A percentile compares a stretch with the other conserved stretches of the same genome.
These are phyloP conservation scores for Kalaharituber pfeilii DNA, from an alignment of 2,329 filamentous ascomycete species.

Conservation along the genomic window DNA sequence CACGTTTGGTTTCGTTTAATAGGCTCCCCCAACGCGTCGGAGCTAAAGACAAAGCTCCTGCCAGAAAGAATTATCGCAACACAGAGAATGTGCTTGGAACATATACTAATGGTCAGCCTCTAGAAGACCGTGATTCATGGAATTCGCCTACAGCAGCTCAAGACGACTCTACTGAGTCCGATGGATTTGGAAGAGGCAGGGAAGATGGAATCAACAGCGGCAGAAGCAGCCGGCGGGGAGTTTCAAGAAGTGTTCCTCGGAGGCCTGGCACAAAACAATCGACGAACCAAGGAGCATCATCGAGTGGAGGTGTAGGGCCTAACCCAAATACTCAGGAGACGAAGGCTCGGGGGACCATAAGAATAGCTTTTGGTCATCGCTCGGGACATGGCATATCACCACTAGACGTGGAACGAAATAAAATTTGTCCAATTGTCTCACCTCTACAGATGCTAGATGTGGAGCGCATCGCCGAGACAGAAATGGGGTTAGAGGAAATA, in stretches of 20 bases:
- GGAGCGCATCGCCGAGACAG: slow-evolving; percentile 75
- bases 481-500: slow-evolving; percentile 72
- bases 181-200: slow-evolving; percentile 37
- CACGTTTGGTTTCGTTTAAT: slow-evolving; percentile 82
- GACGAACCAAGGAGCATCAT: slow-evolving; percentile 28
- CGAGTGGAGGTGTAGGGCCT: not conserved
- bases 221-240: slow-evolving; percentile 27
- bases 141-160: slow-evolving; percentile 36
- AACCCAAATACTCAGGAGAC: slow-evolving; percentile 37
- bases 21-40: slow-evolving; percentile 33
- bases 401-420: slow-evolving; percentile 21
- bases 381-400: not conserved
- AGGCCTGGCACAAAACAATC: slow-evolving; percentile 29
- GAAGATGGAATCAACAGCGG: slow-evolving; percentile 29
- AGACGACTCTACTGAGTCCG: slow-evolving; percentile 32
- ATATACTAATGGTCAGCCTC: slow-evolving; percentile 32
- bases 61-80: slow-evolving; percentile 80
- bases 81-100: slow-evolving; percentile 68
- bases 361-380: not conserved
- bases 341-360: slow-evolving; percentile 25
- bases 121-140: slow-evolving; percentile 33
- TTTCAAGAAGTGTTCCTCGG: slow-evolving; percentile 22
- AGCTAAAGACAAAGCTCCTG: slow-evolving; percentile 45
- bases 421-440: slow-evolving; percentile 42
- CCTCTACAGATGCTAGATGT: slow-evolving; percentile 79